Evolutionary conservation across 2,329 filamentous ascomycete species (phyloP), one percentile per base, ranked within the genome.

Genomic region (Aureobasidium sp.): DNA sequence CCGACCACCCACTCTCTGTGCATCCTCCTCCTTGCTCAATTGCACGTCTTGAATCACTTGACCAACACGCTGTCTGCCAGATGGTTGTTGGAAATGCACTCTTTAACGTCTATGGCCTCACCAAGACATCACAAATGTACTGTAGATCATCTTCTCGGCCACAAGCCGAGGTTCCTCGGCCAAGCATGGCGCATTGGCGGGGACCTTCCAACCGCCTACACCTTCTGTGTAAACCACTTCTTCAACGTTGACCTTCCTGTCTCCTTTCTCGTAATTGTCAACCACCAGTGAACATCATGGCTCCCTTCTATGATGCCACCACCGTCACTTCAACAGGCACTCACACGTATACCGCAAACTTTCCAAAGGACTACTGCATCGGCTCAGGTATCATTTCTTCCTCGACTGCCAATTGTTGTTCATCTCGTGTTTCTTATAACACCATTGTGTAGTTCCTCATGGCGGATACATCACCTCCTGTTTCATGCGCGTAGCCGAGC

Each of bases 391-490:
- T 27, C 42, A n/a, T 9, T 21, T 9, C 41, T 34, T 16, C 14
- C 16, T 30, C 3, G 5, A n/a, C 10, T 41, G 21, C 16, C 51
- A n/a, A 21, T 27, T 8, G 10, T 16, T 16, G 30, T n/a, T 30
- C 41, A 14, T 53, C 32, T 37, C 4, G 9, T 41, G 25, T 21
- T 42, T 55, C 48, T 53, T 29, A 51, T 45, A 21, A 9, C 29
- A 53, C 5, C 27, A 41, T 11, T 10, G 30, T 41, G 39, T 68
- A 86, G 87, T 90, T 13, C 86, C 87, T 6, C 85, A 90, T 71
- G 87, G 87, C 58, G 87, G 87, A 62, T 88, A 86, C 67, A 82
- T 88, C 16, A 85, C 86, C 10, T 79, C 84, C 0, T 78, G 82
- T 53, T 79, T 90, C 64, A 78, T 87, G 64, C 78, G 79, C 59